Conservation (phyloP, 495 filamentous ascomycete genomes). For the Penicillium herquei region DNA sequence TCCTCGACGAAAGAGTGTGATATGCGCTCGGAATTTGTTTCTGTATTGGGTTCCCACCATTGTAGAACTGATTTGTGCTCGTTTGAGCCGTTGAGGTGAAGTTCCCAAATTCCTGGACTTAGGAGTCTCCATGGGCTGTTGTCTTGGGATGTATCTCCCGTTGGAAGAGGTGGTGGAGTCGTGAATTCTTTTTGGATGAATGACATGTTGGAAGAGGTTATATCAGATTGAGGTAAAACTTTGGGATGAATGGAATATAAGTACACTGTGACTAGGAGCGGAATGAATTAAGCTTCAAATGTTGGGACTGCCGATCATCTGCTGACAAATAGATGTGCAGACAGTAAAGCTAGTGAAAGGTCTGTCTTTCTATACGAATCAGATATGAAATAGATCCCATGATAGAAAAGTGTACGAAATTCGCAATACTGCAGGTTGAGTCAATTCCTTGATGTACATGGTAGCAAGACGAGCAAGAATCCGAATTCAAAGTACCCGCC, state of each 20-base stretch:
- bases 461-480: neutral
- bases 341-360: neutral
- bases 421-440: too few species aligned
- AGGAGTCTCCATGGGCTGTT: constrained; percentile 23
- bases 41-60: constrained; percentile 25
- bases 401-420: too few species aligned
- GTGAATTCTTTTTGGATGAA: constrained; percentile 25
- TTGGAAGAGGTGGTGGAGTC: constrained; percentile 15
- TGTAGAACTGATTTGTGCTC: constrained; percentile 24
- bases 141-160: constrained; percentile 11
- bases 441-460: neutral
- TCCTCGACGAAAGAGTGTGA: constrained; percentile 28
- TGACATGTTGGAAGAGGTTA: constrained; percentile 7
- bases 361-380: too few species aligned
- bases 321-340: neutral
- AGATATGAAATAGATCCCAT: too few species aligned
- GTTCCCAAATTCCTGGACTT: constrained; percentile 25
- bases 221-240: neutral
- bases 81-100: constrained; percentile 18
- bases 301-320: neutral
- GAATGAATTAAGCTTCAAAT: too few species aligned
- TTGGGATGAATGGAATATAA: too few species aligned
- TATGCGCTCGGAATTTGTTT: constrained; percentile 10
- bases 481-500: too few species aligned
- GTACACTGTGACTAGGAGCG: too few species aligned